These are phyloP conservation scores for Capsella bursapastoris DNA, from an alignment of 345 rosid species.

Conservation along the genomic window DNA sequence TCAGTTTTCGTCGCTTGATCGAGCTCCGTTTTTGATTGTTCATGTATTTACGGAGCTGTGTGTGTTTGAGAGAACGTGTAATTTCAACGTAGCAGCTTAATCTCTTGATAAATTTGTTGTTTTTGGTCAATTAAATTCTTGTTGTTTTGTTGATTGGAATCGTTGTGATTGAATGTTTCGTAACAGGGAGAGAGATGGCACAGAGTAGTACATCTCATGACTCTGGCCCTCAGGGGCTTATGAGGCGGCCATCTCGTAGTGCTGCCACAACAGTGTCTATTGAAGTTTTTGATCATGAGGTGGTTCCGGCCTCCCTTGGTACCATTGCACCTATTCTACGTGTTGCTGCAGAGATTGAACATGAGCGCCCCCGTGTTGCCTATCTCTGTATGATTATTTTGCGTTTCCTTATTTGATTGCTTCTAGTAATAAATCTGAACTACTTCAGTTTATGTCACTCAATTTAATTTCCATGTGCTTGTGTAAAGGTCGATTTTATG, in stretches of 20 bases:
- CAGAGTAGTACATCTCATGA: conserved; percentile 48
- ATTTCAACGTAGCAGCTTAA: neutral
- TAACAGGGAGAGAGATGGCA: conserved; percentile 42
- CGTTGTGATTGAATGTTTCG: conserved; percentile 1
- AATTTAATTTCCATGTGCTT: neutral
- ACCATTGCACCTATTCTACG: conserved; percentile 88
- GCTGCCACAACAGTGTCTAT: conserved; percentile 91
- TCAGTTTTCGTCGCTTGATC: neutral
- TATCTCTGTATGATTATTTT: conserved; percentile 69
- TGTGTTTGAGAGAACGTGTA: neutral
- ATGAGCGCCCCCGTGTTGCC: conserved; percentile 96
- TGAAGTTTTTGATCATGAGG: conserved; percentile 94
- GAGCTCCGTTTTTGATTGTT: conserved; percentile 12
- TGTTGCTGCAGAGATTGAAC: conserved; percentile 83
- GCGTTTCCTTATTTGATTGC: neutral
- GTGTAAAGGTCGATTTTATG: conserved; percentile 75
- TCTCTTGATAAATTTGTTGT: neutral
- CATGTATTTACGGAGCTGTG: neutral
- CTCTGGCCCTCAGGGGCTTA: conserved; percentile 56
- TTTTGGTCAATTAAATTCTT: neutral
- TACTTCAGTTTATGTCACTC: conserved; percentile 1
- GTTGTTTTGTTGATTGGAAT: neutral
- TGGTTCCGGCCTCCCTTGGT: conserved; percentile 88
- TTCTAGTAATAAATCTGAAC: neutral
- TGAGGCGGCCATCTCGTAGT: conserved; percentile 88